A percentile compares a stretch with the other conserved stretches of the same genome.
Evolutionary conservation across 2,329 filamentous ascomycete species (phyloP).

Genomic region (Microdochium bolleyi): DNA sequence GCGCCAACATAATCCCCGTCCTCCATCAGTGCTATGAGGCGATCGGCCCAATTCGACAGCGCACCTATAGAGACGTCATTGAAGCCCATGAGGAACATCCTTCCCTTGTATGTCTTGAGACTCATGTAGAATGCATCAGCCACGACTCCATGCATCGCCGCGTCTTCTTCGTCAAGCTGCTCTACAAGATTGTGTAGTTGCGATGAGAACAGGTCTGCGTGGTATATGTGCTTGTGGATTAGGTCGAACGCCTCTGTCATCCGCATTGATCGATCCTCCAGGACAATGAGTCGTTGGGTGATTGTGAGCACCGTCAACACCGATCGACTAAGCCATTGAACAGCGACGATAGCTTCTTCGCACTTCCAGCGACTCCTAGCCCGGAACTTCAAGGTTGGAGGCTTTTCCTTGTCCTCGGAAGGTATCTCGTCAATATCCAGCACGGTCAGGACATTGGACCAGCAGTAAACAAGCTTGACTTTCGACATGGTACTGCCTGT

Average conservation of each 20-base stretch:
- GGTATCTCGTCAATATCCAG: constrained; percentile 75
- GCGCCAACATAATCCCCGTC: constrained; percentile 92
- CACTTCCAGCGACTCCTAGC: constrained; percentile 85
- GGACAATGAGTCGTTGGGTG: constrained; percentile 83
- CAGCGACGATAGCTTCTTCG: constrained; percentile 89
- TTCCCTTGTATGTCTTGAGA: constrained; percentile 89
- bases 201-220: constrained; percentile 80
- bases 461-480: constrained; percentile 91
- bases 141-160: constrained; percentile 88
- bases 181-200: constrained; percentile 83
- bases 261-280: constrained; percentile 82
- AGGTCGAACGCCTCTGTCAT: constrained; percentile 94
- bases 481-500: constrained; percentile 64
- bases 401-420: constrained; percentile 65
- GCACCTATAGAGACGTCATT: constrained; percentile 87
- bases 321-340: constrained; percentile 94
- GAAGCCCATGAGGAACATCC: constrained; percentile 87
- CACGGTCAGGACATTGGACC: constrained; percentile 95
- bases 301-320: constrained; percentile 89
- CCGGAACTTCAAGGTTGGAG: constrained; percentile 69
- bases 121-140: constrained; percentile 98
- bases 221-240: constrained; percentile 85
- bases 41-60: constrained; percentile 94
- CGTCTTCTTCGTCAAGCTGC: constrained; percentile 77
- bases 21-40: constrained; percentile 89